Conservation (phyloP, 306 rosid genomes). For the Abrus pulchellus region DNA sequence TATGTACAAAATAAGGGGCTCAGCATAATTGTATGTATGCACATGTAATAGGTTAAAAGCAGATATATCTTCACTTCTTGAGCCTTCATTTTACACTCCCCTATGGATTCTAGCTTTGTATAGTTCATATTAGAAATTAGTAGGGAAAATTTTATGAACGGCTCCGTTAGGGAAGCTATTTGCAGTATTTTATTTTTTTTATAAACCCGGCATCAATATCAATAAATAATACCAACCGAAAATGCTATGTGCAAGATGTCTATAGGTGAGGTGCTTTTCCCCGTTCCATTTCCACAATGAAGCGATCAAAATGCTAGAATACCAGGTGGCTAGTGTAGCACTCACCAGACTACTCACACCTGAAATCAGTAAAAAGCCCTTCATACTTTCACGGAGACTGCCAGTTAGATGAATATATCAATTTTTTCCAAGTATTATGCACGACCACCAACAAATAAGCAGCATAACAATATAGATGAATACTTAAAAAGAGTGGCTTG, state of each 20-base stretch:
- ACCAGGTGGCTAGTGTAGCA: constrained; percentile 83
- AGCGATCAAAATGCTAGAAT: constrained; percentile 76
- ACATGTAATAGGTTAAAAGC: neutral
- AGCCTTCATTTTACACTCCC: constrained; percentile 3
- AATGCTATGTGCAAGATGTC: constrained; percentile 69
- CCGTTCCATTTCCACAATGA: constrained; percentile 90
- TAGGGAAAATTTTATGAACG: neutral
- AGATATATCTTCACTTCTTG: neutral
- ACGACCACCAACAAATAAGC: neutral
- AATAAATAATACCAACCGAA: constrained; percentile 58
- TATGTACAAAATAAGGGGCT: neutral
- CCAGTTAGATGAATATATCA: neutral
- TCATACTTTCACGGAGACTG: neutral
- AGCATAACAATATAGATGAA: neutral
- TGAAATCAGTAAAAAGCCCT: constrained; percentile 42
- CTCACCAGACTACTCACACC: constrained; percentile 75
- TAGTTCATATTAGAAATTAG: neutral
- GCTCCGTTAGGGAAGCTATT: neutral
- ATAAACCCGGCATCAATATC: constrained; percentile 5
- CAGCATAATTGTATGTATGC: constrained; percentile 12
- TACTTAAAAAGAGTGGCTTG: neutral
- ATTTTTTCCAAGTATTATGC: neutral
- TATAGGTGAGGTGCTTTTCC: constrained; percentile 72
- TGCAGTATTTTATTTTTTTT: neutral
- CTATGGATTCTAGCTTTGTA: neutral